Evolutionary conservation across 345 rosid species (phyloP).

Genomic region (Carallia pectinifolia): DNA sequence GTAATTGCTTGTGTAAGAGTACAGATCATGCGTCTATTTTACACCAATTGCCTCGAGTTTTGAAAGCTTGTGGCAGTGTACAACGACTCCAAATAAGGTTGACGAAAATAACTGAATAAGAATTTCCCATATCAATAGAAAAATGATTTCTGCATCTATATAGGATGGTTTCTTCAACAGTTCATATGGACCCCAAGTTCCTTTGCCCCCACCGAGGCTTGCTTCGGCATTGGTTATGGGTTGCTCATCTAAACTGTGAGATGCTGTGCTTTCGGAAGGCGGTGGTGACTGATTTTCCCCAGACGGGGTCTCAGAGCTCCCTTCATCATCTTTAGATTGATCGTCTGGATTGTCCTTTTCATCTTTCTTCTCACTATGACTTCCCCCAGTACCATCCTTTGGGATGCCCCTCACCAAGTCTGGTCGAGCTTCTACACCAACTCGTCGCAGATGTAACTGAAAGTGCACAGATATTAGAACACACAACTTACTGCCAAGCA

Average conservation of each 20-base stretch:
- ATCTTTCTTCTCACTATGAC: slow-evolving; percentile 46
- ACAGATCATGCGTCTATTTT: slow-evolving; percentile 17
- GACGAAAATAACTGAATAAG: slow-evolving; percentile 30
- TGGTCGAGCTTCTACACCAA: slow-evolving; percentile 77
- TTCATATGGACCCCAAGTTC: slow-evolving; percentile 8
- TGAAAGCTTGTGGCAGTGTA: slow-evolving; percentile 36
- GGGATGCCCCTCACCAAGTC: slow-evolving; percentile 63
- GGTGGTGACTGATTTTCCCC: slow-evolving; percentile 38
- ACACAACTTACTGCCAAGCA: slow-evolving; percentile 5
- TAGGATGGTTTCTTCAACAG: slow-evolving; percentile 19
- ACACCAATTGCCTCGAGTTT: slow-evolving; percentile 39
- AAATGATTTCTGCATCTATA: slow-evolving; percentile 21
- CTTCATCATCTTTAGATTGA: slow-evolving; percentile 35
- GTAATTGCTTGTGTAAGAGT: slow-evolving; percentile 16
- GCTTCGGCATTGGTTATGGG: slow-evolving; percentile 30
- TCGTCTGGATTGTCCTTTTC: slow-evolving; percentile 43
- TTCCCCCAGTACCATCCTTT: slow-evolving; percentile 52
- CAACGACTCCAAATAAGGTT: slow-evolving; percentile 32
- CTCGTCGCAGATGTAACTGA: slow-evolving; percentile 90
- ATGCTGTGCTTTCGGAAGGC: slow-evolving; percentile 52
- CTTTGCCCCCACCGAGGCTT: slow-evolving; percentile 7
- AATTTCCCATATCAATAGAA: slow-evolving; percentile 32
- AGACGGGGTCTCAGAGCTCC: slow-evolving; percentile 41
- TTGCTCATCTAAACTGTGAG: slow-evolving; percentile 40
- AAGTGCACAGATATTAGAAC: background rate